Percentiles rank a stretch among this genome's conserved stretches.
These are phyloP conservation scores for Pseudopithomyces chartarum DNA, from an alignment of 2,329 filamentous ascomycete species.

Conservation along the genomic window DNA sequence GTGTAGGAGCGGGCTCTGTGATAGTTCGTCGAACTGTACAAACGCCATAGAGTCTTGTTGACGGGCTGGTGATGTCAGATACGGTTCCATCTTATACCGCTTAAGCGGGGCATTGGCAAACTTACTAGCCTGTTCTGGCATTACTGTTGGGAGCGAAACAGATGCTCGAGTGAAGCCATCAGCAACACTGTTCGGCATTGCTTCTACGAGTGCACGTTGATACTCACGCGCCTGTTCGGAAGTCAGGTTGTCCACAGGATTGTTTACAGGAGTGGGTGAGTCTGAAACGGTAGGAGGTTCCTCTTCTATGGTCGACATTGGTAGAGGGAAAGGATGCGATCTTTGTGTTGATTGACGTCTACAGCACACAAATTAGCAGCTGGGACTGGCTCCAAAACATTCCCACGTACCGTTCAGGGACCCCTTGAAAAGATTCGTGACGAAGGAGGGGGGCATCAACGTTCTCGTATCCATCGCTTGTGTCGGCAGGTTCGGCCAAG, in stretches of 20 bases:
- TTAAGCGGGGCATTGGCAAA: conserved; percentile 8
- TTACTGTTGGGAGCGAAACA: background rate
- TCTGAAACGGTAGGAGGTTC: background rate
- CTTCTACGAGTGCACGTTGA: background rate
- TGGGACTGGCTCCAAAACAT: background rate
- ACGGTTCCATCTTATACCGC: background rate
- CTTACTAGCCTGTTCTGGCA: background rate
- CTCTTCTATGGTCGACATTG: background rate
- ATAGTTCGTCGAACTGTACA: conserved; percentile 22
- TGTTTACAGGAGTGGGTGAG: background rate
- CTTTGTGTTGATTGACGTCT: no score
- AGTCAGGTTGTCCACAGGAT: background rate
- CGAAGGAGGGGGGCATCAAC: conserved; percentile 36
- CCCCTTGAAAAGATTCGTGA: conserved; percentile 33
- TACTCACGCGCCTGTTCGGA: background rate
- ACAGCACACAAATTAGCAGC: background rate
- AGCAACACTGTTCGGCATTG: background rate
- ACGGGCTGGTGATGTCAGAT: background rate
- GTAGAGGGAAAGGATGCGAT: background rate
- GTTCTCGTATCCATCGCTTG: conserved; percentile 25
- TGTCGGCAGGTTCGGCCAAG: background rate
- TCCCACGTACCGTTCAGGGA: conserved; percentile 6
- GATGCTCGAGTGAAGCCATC: background rate
- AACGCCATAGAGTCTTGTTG: no score
- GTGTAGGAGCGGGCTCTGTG: no score